Base-by-base conservation (phyloP, 2,329 filamentous ascomycete genomes). In the Colletotrichum gigasporum region DNA sequence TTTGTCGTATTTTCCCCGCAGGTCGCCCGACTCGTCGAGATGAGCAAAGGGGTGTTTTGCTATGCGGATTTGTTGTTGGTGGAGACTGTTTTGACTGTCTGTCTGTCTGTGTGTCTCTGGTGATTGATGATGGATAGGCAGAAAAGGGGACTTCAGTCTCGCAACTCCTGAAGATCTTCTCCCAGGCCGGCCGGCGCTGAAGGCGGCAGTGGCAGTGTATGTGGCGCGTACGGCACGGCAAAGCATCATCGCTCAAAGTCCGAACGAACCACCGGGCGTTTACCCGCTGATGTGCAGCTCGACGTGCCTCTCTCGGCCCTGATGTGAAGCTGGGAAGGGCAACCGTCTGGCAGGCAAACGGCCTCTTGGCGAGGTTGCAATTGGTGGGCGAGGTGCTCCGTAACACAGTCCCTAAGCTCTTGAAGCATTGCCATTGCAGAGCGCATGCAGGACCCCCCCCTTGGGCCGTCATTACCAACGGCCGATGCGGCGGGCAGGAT, bases 1-100 rank as follows among this genome's bases (percentile, higher is more conserved):
- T n/a, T 54, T 24, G 22, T 54, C 48, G 28, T 64, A 60, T 53
- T 30, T 53, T 35, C 61, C 55, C 55, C 61, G 48, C 48, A 54
- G 39, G 56, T 48, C 30, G 41, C 18, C 24, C 55, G 47, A 53
- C 39, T 48, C 41, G 47, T 48, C 24, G 47, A 45, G 47, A 41
- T 47, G 48, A 54, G 42, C 20, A 30, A n/a, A 53, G 32, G 41
- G 39, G 14, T 26, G 14, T 51, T 41, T 22, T 50, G 55, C 61
- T 41, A 61, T 61, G 41, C 47, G 28, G 26, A 22, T 26, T 26
- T 47, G 39, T 34, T 34, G 30, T 28, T 32, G 37, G 47, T 41
- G 37, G 45, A 35, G 22, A 51, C 7, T 24, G 11, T 22, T 10
- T 18, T 44, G 24, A 47, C n/a, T 37, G 6, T 32, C 24, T 26